Evolutionary conservation across 192 early-diverging fungal species (phyloP), one percentile per base, ranked within the genome.

Genomic region (Rhizophagus sp.): DNA sequence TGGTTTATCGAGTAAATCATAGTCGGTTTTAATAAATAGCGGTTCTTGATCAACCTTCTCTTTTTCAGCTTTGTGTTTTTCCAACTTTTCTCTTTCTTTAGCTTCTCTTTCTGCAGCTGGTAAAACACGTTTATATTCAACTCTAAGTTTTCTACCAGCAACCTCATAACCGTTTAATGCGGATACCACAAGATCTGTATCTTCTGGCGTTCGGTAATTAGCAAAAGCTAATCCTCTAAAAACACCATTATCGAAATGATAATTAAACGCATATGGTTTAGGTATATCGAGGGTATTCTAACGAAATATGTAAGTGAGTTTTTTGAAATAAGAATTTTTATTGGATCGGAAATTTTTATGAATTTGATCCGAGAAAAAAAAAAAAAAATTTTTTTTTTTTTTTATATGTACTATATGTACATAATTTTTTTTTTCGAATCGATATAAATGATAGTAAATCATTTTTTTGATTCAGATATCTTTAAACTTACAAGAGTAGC

Each of bases 201-300:
- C 93, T 80, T 95, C 90, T 25, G 92, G 89, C 0, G 91, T 92
- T 33, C 92, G 87, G 75, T 93, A 95, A 82, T 95, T 95, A 39
- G 93, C 93, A 88, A 95, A 95, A 6, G 92, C 92, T 74, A 95
- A 82, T 9, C 93, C 93, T 79, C 93, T 90, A 87, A 95, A 95
- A 62, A 93, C 86, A 49, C 92, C 89, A 72, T 91, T 91, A 81
- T 95, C 93, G 82, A 92, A 95, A 79, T 95, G 93, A 79, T 95
- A 95, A 83, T 95, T 95, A 84, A 95, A 92, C 27, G 93, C 93
- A 83, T 93, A 93, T 17, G 93, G 92, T 78, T 88, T 84, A 33
- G 93, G 93, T 72, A 93, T 90, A 27, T 91, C 90, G 62, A 92
- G 87, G 73, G 85, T 84, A 65, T 83, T 83, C 85, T 84, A 73